phyloP scores from a whole-genome alignment of 352 stramenopile genomes.

The Achlya hypogyna region DNA sequence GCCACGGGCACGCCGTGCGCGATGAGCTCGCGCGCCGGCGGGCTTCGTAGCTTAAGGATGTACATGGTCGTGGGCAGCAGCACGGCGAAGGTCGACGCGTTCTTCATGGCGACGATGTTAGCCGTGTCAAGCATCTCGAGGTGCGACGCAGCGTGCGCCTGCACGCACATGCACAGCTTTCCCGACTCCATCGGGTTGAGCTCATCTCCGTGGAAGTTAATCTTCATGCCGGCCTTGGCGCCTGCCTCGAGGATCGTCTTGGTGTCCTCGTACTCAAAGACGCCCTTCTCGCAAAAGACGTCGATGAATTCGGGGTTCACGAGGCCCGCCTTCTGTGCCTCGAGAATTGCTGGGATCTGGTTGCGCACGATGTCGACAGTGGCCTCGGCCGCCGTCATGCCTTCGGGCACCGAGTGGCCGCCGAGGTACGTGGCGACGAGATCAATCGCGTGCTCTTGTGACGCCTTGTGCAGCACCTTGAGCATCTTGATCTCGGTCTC shows the following conservation, averaged over 20 bases:
- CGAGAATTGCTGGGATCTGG: conserved; percentile 56
- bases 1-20: conserved; percentile 49
- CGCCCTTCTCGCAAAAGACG: conserved; percentile 79
- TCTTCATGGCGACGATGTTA: conserved; percentile 57
- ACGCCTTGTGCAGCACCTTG: conserved; percentile 52
- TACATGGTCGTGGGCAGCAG: conserved; percentile 79
- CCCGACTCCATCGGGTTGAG: conserved; percentile 64
- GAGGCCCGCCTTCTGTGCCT: conserved; percentile 54
- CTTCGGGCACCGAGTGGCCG: conserved; percentile 67
- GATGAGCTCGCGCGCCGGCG: conserved; percentile 66
- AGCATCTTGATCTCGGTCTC: conserved; percentile 82
- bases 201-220: conserved; percentile 83
- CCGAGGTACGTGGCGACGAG: conserved; percentile 73
- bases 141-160: conserved; percentile 59
- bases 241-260: conserved; percentile 61
- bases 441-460: conserved; percentile 47
- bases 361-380: conserved; percentile 65
- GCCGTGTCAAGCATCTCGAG: conserved; percentile 64
- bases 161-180: conserved; percentile 44
- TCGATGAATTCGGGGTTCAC: conserved; percentile 80
- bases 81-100: conserved; percentile 50
- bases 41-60: conserved; percentile 67
- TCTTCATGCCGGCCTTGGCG: conserved; percentile 48
- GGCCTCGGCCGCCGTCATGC: conserved; percentile 45
- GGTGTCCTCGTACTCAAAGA: conserved; percentile 75